Percentiles rank a stretch among this genome's conserved stretches.
Evolutionary conservation across 73 alveolate genomes (phyloP).

Genomic region (Tetrahymena thermophila): DNA sequence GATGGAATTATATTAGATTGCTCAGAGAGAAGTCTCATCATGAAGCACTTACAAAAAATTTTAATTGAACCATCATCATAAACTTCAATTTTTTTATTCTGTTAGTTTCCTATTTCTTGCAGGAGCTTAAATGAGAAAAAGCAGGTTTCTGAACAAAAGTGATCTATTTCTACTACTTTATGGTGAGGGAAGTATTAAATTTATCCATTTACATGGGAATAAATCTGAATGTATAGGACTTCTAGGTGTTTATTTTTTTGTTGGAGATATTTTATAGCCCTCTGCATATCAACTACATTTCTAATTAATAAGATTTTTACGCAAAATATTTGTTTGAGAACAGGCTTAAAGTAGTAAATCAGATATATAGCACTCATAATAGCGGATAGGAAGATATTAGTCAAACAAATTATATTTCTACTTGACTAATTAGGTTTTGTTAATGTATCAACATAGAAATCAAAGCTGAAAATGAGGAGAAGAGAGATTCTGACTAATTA

Average conservation of each 20-base stretch:
- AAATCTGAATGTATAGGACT: background rate
- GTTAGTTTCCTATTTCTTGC: background rate
- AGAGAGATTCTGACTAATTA: background rate
- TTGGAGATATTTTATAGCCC: background rate
- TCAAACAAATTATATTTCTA: background rate
- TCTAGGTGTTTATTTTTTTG: background rate
- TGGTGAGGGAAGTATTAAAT: background rate
- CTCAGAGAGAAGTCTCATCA: background rate
- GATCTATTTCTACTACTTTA: background rate
- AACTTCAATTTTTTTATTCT: background rate
- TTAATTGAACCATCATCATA: background rate
- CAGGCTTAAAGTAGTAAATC: background rate
- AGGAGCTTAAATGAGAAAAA: background rate
- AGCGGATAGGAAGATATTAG: background rate
- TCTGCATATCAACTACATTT: background rate
- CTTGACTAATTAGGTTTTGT: background rate
- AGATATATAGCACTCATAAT: background rate
- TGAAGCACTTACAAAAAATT: background rate
- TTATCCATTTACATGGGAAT: background rate
- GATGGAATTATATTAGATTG: background rate
- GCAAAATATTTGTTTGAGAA: background rate
- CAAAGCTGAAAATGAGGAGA: background rate
- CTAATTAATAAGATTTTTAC: background rate
- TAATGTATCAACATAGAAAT: background rate
- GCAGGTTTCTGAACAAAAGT: background rate